Evolutionary conservation across 2,329 filamentous ascomycete genomes (phyloP), one percentile per base, ranked within the genome.

Genomic region (Ceratocystis albifundus): DNA sequence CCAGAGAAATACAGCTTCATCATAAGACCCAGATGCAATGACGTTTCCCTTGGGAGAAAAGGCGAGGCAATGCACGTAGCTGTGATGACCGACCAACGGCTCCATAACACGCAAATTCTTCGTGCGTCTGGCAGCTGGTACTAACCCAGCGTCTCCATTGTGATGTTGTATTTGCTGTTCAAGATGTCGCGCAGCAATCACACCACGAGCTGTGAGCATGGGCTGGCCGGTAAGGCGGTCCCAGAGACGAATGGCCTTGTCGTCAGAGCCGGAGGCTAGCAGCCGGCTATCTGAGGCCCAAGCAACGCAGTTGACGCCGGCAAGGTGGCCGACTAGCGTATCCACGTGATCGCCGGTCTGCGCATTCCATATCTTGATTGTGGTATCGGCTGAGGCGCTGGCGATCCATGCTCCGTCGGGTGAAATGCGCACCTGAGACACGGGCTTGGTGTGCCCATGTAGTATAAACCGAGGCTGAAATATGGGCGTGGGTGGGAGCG

Each of bases 31-130:
- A 70, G 89, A 95, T 17, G 92, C 94, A 44, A 99, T 83, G 73
- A 97, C 96, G 73, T 99, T 99, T 28, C 94, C 94, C 75, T 96
- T 97, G 1, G 94, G 94, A n/a, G 90, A 93, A 75, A 97, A 97
- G 4, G 92, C 91, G 44, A 99, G 80, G 63, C 88, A 90, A 76
- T 96, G 96, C 41, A 99, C 87, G 75, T 97, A 97, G 76, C 95
- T 97, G 75, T 96, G 91, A 72, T 99, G 94, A 1, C 94, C 93
- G 28, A 88, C 80, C 70, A 97, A 79, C 4, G 84, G 82, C 1
- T 79, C 78, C 71, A 79, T 78, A 30, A 68, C 61, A 30, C 67
- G 36, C 41, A 68, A 32, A 36, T 64, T 68, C 32, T 80, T 79
- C 8, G 62, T 64, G 7, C 41, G 46, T 53, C 20, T 12, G 0